phyloP scores from a whole-genome alignment of 202 grass and related monocot species.

The Bolboschoenoplectus hybrid region DNA sequence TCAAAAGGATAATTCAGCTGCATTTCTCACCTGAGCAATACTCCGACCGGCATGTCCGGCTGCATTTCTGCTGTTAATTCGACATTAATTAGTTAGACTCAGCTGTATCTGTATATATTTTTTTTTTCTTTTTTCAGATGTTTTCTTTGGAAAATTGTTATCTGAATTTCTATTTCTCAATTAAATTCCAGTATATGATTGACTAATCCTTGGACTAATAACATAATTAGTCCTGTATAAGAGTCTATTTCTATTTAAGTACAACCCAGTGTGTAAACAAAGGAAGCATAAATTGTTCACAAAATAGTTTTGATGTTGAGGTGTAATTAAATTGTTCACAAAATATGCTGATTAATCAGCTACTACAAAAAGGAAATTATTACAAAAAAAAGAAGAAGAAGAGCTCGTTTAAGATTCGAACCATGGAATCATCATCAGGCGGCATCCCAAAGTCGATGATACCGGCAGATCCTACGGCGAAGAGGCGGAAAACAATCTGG shows the following conservation, averaged over 20 bases:
- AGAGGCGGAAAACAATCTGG: neutral
- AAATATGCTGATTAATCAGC: neutral
- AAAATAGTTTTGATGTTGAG: neutral
- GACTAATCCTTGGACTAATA: neutral
- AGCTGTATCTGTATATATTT: neutral
- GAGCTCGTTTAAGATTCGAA: neutral
- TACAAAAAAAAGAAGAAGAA: neutral
- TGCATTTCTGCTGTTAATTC: constrained; percentile 53
- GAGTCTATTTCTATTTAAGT: too few relatives aligned
- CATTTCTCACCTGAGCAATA: constrained; percentile 54
- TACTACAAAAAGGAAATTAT: neutral
- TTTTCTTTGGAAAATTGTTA: neutral
- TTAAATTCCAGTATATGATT: neutral
- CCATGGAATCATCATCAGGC: constrained; percentile 18
- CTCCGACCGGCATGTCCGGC: constrained; percentile 65
- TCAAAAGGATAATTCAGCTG: neutral
- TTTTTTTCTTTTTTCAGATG: neutral
- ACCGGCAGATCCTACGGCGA: constrained; percentile 12
- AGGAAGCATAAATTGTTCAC: neutral
- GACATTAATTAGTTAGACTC: constrained; percentile 2
- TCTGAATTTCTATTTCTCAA: neutral
- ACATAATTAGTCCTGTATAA: neutral
- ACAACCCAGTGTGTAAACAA: neutral
- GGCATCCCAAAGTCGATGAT: constrained; percentile 31
- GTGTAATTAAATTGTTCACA: neutral